phyloP scores from a whole-genome alignment of 768 basidiomycete genomes.

The Suillus luteus region DNA sequence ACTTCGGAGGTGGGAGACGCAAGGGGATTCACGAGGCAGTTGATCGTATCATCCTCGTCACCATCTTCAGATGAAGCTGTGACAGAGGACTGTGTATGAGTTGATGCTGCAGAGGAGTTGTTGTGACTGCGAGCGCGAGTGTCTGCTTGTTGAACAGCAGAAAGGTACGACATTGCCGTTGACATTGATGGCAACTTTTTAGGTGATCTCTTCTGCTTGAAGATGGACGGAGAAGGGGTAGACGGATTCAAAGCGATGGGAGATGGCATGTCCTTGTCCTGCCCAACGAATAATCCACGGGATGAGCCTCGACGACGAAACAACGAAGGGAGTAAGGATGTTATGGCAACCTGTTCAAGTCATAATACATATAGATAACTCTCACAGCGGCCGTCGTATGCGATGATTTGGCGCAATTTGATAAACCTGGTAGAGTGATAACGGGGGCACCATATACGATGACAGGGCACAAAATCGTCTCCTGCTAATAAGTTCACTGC shows the following conservation, averaged over 20 bases:
- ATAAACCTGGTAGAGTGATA: not conserved
- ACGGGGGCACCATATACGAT: not conserved
- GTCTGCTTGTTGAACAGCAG: conserved; percentile 69
- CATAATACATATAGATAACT: not conserved
- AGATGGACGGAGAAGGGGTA: conserved; percentile 54
- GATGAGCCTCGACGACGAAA: conserved; percentile 16
- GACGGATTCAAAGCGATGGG: conserved; percentile 64
- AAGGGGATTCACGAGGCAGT: conserved; percentile 61
- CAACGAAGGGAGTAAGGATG: not conserved
- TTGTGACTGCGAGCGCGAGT: conserved; percentile 58
- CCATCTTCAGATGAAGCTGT: conserved; percentile 71
- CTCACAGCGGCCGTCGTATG: too few species aligned
- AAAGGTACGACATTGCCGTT: conserved; percentile 60
- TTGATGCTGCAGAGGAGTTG: conserved; percentile 52
- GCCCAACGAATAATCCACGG: conserved; percentile 14
- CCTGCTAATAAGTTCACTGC: not conserved
- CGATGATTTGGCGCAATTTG: too few species aligned
- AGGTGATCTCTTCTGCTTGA: conserved; percentile 55
- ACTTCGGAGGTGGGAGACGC: conserved; percentile 80
- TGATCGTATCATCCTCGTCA: conserved; percentile 54
- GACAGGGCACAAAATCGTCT: not conserved
- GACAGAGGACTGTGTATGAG: conserved; percentile 71
- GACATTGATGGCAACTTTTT: conserved; percentile 40
- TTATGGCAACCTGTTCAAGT: not conserved
- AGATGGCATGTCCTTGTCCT: conserved; percentile 43